Evolutionary conservation across 305 asterid genomes (phyloP), one percentile per base, ranked within the genome.

Genomic region (Vinca major): DNA sequence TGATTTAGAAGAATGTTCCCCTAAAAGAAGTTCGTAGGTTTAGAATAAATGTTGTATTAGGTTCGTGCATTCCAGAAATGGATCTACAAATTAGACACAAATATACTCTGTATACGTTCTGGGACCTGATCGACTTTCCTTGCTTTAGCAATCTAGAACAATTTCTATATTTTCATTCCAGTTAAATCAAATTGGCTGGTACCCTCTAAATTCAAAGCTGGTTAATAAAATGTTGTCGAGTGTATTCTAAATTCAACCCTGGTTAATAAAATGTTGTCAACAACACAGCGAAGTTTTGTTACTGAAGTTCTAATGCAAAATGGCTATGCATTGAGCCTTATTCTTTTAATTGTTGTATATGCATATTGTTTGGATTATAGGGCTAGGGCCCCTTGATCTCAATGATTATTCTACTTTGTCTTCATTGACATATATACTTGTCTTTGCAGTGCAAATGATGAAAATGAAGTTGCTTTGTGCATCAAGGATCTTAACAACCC

Each of bases 391-490:
- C 16, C n/a, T 47, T 7, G 12, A 65, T 65, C n/a, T 41, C 2
- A 39, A 48, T 60, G 6, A 14, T 53, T 11, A 12, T 37, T 47
- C 7, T 60, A 33, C 21, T 61, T 62, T 7, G 52, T 65, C 20
- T 48, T 50, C 43, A 75, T 50, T 43, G 45, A 5, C 16, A 26
- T n/a, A n/a, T n/a, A n/a, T 33, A 14, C 61, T 62, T 71, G 60
- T 58, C 58, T 56, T 65, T 73, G 75, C 84, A 80, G 86, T 65
- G 81, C 78, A 33, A 80, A 74, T 50, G 86, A 82, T 73, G 81
- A 82, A 56, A 80, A 77, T 36, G 84, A 82, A 73, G 77, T 75
- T 60, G 82, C 84, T 68, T 70, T 82, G 40, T 77, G 86, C 67
- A 68, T 82, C 62, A 82, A 73, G 64, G 84, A 82, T 2, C 66